Base-by-base conservation (phyloP, 2,329 filamentous ascomycete genomes). In the Fusarium citri region DNA sequence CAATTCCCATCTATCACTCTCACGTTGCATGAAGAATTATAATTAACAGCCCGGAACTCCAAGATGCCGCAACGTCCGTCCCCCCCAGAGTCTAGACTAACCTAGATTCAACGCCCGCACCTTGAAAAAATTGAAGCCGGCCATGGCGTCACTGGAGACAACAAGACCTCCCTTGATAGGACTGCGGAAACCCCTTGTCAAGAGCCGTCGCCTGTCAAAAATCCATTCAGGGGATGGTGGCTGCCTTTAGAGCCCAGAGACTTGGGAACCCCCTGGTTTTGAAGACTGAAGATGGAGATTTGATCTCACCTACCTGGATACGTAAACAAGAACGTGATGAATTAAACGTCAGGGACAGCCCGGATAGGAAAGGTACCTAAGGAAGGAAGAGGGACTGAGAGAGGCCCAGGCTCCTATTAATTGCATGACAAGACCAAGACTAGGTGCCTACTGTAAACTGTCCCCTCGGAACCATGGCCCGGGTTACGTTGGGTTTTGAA, bases 191-290 rank as follows among this genome's bases (percentile, higher is more conserved):
- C 54, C 66, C 71, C 56, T 42, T 67, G 69, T 66, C 42, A 50
- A 22, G 64, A 71, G 55, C 64, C 50, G 67, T 71, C 72, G 55
- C 69, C 64, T 74, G 72, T 66, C 66, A 72, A 69, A 72, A 59
- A 59, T 34, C 8, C 15, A 18, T 50, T 55, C 67, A 59, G 58
- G 69, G 69, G 64, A 43, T 59, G 55, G 51, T n/a, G 49, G 16
- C 43, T 48, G 40, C 60, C 55, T 30, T 50, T 51, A 46, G 25
- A 56, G 47, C 54, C 58, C 48, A 41, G 55, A 48, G 43, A 46
- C 25, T 46, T 57, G 66, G 65, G 41, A 65, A 54, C 64, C 67
- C 67, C 67, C 68, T 65, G 40, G 68, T 64, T 71, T 58, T 68
- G 20, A 65, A 68, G 67, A 68, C 64, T 66, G 43, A 31, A 69